Conservation (phyloP, 495 filamentous ascomycete species). For the Paragyromitra xinjiangensis region DNA sequence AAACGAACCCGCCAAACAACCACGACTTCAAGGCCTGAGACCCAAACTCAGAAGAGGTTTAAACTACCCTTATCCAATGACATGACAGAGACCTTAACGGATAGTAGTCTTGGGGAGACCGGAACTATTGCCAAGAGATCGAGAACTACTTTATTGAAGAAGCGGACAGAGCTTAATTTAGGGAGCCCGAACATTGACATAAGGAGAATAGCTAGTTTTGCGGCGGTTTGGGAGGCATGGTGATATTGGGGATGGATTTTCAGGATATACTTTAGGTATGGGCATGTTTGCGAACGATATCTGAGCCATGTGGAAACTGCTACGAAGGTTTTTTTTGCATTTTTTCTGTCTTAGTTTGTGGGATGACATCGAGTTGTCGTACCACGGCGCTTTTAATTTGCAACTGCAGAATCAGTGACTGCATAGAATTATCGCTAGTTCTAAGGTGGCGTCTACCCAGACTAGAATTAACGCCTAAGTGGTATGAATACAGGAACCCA, state of each 20-base stretch:
- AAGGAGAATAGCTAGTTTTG: conserved; percentile 25
- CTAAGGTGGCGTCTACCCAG: too few relatives aligned
- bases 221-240: conserved; percentile 32
- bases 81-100: neutral
- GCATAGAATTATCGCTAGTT: too few relatives aligned
- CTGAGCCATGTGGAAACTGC: neutral
- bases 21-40: neutral
- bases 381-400: neutral
- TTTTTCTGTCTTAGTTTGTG: neutral
- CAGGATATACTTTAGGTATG: neutral
- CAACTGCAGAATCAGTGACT: neutral
- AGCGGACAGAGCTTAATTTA: neutral
- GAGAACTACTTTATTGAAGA: neutral
- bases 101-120: neutral
- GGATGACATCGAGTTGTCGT: neutral
- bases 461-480: too few relatives aligned
- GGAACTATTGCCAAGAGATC: neutral
- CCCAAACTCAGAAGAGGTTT: neutral
- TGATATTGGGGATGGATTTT: neutral
- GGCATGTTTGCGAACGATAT: neutral
- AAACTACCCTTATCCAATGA: conserved; percentile 10
- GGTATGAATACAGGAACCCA: too few relatives aligned
- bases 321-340: neutral
- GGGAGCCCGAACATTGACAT: conserved; percentile 15
- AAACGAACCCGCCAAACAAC: neutral